Conservation (phyloP, 441 rosid genomes). For the Pelargonium cotyledonis region DNA sequence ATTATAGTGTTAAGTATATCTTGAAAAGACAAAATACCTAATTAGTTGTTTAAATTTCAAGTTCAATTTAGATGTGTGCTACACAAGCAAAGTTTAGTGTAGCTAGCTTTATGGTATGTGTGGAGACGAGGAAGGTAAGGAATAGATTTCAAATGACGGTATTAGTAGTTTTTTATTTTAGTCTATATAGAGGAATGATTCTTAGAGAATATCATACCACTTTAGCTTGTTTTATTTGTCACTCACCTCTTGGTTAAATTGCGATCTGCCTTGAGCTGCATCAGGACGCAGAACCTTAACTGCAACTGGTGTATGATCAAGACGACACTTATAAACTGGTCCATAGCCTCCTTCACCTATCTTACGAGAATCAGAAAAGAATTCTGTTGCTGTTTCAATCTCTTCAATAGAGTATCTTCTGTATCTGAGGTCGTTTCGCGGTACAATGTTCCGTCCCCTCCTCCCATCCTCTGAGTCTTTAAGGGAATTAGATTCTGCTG, state of each 20-base stretch:
- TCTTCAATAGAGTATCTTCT: conserved; percentile 52
- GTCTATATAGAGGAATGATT: too few species aligned
- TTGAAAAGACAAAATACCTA: too few species aligned
- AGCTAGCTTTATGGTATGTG: too few species aligned
- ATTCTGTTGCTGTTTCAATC: conserved; percentile 52
- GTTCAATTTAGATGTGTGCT: too few species aligned
- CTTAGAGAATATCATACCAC: too few species aligned
- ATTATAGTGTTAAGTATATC: too few species aligned
- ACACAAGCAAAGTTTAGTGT: too few species aligned
- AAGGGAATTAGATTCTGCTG: conserved; percentile 30
- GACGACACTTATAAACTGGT: conserved; percentile 51
- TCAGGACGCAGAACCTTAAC: conserved; percentile 62
- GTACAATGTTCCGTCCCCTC: conserved; percentile 16
- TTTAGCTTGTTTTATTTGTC: too few species aligned
- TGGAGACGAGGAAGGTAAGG: too few species aligned
- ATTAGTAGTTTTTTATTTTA: too few species aligned
- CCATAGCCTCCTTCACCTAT: conserved; percentile 90
- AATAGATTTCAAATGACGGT: too few species aligned
- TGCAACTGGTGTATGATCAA: conserved; percentile 56
- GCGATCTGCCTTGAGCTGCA: conserved; percentile 54
- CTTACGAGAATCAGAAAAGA: conserved; percentile 40
- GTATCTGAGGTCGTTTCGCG: conserved; percentile 22
- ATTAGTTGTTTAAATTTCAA: too few species aligned
- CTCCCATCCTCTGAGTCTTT: conserved; percentile 26
- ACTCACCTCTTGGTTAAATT: conserved; percentile 59